These are phyloP conservation scores for Starmera caribaea DNA, from an alignment of 805 yeast species.

Conservation along the genomic window DNA sequence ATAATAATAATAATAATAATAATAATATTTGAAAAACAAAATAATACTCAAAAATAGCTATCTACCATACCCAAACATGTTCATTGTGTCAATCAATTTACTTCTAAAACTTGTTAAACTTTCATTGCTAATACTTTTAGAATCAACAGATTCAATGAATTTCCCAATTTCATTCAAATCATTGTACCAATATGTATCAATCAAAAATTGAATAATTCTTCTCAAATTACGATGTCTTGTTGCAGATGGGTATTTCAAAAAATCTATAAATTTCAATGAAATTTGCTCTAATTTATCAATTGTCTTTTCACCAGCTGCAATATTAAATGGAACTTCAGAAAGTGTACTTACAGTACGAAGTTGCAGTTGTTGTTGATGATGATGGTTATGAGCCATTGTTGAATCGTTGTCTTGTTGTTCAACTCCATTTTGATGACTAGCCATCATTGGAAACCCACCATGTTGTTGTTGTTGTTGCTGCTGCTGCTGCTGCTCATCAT, in stretches of 20 bases:
- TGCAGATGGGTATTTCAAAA: constrained; percentile 22
- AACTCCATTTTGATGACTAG: no score
- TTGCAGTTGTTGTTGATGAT: no score
- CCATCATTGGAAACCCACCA: no score
- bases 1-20: no score
- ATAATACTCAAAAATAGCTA: constrained; percentile 2
- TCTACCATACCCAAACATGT: constrained; percentile 17
- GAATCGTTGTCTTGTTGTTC: neutral
- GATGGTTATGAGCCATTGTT: neutral
- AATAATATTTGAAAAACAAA: no score
- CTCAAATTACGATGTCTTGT: constrained; percentile 22
- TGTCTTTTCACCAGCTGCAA: constrained; percentile 4
- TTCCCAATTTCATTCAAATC: constrained; percentile 9
- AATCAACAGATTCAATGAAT: no score
- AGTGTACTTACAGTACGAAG: no score
- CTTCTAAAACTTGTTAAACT: constrained; percentile 3
- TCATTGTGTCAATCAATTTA: constrained; percentile 11
- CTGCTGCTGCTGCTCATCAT: no score
- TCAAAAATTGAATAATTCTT: constrained; percentile 24
- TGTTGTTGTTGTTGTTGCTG: no score
- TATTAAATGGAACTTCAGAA: neutral
- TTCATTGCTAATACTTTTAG: no score
- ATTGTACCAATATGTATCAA: constrained; percentile 26
- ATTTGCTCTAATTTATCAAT: constrained; percentile 16
- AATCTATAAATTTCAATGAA: constrained; percentile 22